Evolutionary conservation across 1,284 basidiomycete genomes (phyloP).

Genomic region (Schizopora paradoxa): DNA sequence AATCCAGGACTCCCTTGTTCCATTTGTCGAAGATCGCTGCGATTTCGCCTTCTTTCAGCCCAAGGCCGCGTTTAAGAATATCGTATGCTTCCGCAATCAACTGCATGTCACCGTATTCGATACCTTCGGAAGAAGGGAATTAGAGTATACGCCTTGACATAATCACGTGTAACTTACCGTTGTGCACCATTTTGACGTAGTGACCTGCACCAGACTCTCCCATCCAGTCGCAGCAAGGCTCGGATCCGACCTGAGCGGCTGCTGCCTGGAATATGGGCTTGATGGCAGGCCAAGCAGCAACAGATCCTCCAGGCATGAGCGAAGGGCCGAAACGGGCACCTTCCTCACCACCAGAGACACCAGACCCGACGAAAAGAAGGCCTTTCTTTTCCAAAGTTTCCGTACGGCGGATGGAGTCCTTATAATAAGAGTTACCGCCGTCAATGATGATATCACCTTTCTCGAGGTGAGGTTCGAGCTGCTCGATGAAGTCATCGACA

Average conservation of each 20-base stretch:
- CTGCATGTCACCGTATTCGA: slow-evolving; percentile 99
- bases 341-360: slow-evolving; percentile 99
- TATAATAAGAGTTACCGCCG: slow-evolving; percentile 99
- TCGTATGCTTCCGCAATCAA: slow-evolving; percentile 98
- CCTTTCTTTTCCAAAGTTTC: slow-evolving; percentile 93
- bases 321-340: slow-evolving; percentile 97
- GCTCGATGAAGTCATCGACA: slow-evolving; percentile 73
- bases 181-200: slow-evolving; percentile 99
- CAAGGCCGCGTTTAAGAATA: slow-evolving; percentile 96
- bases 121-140: slow-evolving; percentile 49
- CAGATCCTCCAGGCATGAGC: slow-evolving; percentile 97
- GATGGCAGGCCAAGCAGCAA: slow-evolving; percentile 93
- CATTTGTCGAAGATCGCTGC: slow-evolving; percentile 86
- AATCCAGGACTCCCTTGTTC: slow-evolving; percentile 99
- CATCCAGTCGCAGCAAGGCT: slow-evolving; percentile 99
- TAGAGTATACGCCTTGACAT: slow-evolving; percentile 18
- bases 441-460: slow-evolving; percentile 94
- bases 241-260: slow-evolving; percentile 91
- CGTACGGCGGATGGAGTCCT: slow-evolving; percentile 94
- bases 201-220: slow-evolving; percentile 92
- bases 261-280: slow-evolving; percentile 99
- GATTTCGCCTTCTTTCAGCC: slow-evolving; percentile 79
- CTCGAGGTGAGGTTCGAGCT: slow-evolving; percentile 69
- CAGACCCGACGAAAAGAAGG: slow-evolving; percentile 94
- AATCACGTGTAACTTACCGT: slow-evolving; percentile 51